Base-by-base conservation (phyloP, 2,329 filamentous ascomycete species). In the Fusarium oxysporum region DNA sequence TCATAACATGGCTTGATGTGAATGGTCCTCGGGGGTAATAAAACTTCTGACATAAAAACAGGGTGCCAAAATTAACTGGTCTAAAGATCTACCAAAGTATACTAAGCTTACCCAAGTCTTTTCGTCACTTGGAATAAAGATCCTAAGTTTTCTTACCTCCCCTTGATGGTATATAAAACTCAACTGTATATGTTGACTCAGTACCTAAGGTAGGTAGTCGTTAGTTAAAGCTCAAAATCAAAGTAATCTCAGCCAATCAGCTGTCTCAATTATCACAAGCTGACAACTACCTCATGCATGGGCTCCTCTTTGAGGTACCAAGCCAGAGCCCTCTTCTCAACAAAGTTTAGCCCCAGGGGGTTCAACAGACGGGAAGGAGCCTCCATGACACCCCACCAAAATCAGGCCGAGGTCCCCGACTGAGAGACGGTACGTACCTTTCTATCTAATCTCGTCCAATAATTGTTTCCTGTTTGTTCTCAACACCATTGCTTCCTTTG, bases 381-480 rank as follows among this genome's bases (percentile, higher is more conserved):
- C 11, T 47, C 37, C 19, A 25, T 57, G 41, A 35, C 23, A 28
- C 51, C 66, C 66, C 51, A 58, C 65, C 45, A 69, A 41, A 66
- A 61, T 17, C 25, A 32, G 54, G n/a, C 65, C 70, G 70, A 73
- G 70, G 70, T 67, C 48, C 56, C 25, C 38, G 21, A 38, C 33
- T 32, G 47, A 33, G 38, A n/a, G n/a, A 30, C 33, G 57, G 50
- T 69, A 69, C 66, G 65, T 69, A 69, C 65, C 57, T 57, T n/a
- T 28, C 21, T 51, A 56, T 69, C 65, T 53, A 69, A 69, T 73
- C 55, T 65, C 51, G 47, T 23, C 45, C 54, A 59, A 55, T 53
- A 65, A 45, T 57, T 65, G 35, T 62, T 62, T 71, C 43, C 43
- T 72, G 53, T 44, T 51, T 73, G 61, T 70, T 62, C 70, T 73